These are phyloP conservation scores for Brassica carinata DNA, from an alignment of 345 rosid species.

Conservation along the genomic window DNA sequence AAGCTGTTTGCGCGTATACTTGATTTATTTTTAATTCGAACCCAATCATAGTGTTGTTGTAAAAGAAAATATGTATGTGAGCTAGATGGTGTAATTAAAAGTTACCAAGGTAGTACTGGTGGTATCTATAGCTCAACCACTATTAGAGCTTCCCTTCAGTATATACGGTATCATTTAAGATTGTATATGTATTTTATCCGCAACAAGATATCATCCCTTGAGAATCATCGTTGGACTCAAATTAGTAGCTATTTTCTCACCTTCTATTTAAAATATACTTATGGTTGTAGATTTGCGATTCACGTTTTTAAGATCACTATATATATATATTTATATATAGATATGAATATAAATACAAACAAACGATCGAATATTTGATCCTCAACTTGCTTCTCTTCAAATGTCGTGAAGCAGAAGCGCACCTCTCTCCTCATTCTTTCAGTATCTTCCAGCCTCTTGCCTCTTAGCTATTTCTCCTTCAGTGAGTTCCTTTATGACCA, in stretches of 20 bases:
- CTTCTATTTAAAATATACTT: neutral
- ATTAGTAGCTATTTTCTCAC: neutral
- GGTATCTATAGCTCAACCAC: too few relatives aligned
- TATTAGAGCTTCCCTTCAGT: too few relatives aligned
- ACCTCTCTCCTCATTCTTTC: neutral
- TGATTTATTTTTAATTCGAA: too few relatives aligned
- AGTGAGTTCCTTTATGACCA: neutral
- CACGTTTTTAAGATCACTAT: neutral
- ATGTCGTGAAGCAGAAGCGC: neutral
- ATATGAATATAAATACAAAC: neutral
- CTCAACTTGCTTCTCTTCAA: neutral
- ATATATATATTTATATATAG: neutral
- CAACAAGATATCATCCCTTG: too few relatives aligned
- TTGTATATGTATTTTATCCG: too few relatives aligned
- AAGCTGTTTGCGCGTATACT: too few relatives aligned
- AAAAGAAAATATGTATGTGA: too few relatives aligned
- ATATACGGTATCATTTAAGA: too few relatives aligned
- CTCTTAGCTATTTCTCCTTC: neutral
- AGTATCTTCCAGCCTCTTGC: neutral
- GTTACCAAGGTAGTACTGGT: too few relatives aligned
- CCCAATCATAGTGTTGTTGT: too few relatives aligned
- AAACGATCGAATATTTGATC: neutral
- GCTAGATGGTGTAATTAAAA: too few relatives aligned
- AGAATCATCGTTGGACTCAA: too few relatives aligned
- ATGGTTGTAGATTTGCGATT: neutral